Percentiles rank a stretch among this genome's conserved stretches.
Conservation (phyloP, 176 grass and related monocot genomes). For the Carex pumila region DNA sequence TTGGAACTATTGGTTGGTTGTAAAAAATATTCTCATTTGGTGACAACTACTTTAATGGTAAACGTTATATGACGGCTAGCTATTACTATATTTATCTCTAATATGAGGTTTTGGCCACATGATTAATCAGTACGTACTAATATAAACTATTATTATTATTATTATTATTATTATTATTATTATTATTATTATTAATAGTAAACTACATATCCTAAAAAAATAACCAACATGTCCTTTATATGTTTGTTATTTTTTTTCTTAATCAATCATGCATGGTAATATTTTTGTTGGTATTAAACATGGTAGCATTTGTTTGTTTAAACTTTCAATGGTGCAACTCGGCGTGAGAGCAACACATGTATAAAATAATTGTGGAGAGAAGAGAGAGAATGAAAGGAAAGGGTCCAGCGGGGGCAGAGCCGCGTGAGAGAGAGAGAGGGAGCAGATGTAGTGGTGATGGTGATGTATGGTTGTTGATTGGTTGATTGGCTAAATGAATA, state of each 20-base stretch:
- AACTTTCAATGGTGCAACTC: background rate
- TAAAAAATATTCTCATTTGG: background rate
- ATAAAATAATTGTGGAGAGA: background rate
- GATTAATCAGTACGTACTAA: background rate
- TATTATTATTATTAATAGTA: background rate
- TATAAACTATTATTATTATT: background rate
- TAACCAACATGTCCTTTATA: background rate
- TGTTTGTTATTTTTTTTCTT: background rate
- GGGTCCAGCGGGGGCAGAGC: background rate
- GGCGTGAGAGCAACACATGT: background rate
- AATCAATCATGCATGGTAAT: background rate
- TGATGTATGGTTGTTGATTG: slow-evolving; percentile 36
- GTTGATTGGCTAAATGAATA: slow-evolving; percentile 33
- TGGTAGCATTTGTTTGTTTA: background rate
- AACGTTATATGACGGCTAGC: background rate
- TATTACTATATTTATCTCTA: background rate
- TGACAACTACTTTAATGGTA: background rate
- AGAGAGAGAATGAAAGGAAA: background rate
- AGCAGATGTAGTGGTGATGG: slow-evolving; percentile 46
- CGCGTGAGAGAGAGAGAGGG: slow-evolving; percentile 15
- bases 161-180: background rate
- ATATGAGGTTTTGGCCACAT: background rate
- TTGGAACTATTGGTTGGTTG: background rate
- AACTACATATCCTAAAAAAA: background rate
- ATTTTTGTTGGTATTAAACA: background rate